Evolutionary conservation across 2,329 filamentous ascomycete species (phyloP), one percentile per base, ranked within the genome.

Genomic region (Tricladium varicosporioides): DNA sequence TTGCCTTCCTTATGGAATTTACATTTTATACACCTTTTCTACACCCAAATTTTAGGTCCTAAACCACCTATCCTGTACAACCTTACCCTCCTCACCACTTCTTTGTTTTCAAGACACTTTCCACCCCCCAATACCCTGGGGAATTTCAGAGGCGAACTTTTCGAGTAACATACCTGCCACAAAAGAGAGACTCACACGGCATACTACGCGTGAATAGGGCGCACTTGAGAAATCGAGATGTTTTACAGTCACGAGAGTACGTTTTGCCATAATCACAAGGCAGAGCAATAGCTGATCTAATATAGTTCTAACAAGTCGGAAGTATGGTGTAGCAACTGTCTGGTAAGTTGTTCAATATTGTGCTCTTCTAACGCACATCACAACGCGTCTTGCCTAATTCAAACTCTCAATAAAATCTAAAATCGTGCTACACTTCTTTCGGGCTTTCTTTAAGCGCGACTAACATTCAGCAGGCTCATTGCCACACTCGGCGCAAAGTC

Each of bases 181-280:
- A 27, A 27, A 27, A 7, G 22, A 27, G 22, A 27, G 22, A 27
- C 22, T 27, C 22, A 27, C 22, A 27, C 22, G 22, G 22, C 31
- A 40, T 22, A n/a, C 10, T 14, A 51, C 49, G 18, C 13, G 16
- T 33, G 42, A 19, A 27, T 36, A 13, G 7, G 32, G 32, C 10
- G 36, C 11, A 10, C 31, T 40, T 16, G 51, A 18, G 15, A 15
- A 18, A 14, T 44, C 54, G 46, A 42, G 15, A 97, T 97, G 92
- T 97, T 97, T 72, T 97, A 96, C 76, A 95, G 90, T 67, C 91
- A 96, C 75, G 92, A 97, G 75, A 91, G 93, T 94, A 78, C 70
- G 86, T 74, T 15, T 19, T 36, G 13, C 32, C 52, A 11, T 46
- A 16, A 36, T 45, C 10, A 2, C 13, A 14, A 19, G 8, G 48